Percentiles rank a stretch among this genome's conserved stretches.
Conservation (phyloP, 306 rosid species). For the Canavalia gladiata region DNA sequence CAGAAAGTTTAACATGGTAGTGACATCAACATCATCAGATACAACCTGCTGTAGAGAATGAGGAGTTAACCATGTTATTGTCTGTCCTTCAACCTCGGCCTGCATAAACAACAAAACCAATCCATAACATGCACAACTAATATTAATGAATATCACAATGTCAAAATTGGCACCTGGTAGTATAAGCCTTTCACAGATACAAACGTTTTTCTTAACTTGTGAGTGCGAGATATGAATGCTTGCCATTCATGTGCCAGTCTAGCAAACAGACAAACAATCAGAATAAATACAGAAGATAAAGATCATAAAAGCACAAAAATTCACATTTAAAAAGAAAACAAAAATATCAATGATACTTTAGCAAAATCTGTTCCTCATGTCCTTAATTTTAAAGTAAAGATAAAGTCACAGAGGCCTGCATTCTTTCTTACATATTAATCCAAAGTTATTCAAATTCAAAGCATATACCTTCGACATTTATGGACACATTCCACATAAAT, state of each 20-base stretch:
- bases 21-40: constrained; percentile 77
- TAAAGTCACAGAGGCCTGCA: background rate
- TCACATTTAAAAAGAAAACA: background rate
- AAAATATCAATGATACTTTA: background rate
- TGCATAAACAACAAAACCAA: constrained; percentile 52
- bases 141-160: constrained; percentile 8
- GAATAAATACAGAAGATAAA: constrained; percentile 16
- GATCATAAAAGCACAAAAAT: constrained; percentile 1
- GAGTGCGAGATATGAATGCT: constrained; percentile 81
- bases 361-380: background rate
- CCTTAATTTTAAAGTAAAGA: constrained; percentile 13
- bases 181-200: constrained; percentile 92
- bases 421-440: background rate
- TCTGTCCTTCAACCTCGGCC: constrained; percentile 88
- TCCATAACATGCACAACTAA: background rate
- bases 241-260: constrained; percentile 98
- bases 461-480: constrained; percentile 76
- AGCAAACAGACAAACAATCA: constrained; percentile 19
- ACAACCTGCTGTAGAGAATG: constrained; percentile 93
- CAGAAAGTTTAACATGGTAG: constrained; percentile 76
- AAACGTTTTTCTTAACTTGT: constrained; percentile 82
- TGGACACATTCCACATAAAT: constrained; percentile 76
- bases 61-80: constrained; percentile 89
- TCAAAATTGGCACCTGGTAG: constrained; percentile 71
- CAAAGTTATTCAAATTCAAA: background rate